Evolutionary conservation across 2,329 filamentous ascomycete species (phyloP), one percentile per base, ranked within the genome.

Genomic region (Neonectria punicea): DNA sequence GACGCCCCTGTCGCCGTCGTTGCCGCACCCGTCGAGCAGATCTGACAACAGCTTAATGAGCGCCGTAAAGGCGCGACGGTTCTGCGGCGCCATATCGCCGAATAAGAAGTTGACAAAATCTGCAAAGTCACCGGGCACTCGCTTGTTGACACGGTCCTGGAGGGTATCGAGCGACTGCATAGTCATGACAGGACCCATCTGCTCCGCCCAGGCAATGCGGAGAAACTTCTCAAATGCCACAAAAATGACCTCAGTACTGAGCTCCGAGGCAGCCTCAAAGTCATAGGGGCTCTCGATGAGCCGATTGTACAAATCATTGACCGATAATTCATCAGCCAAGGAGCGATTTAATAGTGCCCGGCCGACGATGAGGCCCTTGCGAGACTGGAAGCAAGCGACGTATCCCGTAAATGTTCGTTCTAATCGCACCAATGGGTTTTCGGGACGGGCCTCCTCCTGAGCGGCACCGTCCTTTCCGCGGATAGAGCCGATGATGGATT

Each of bases 161-260:
- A 98, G 84, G 2, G 89, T 88, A 61, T 91, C 87, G 41, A 98
- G 84, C 5, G 89, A 86, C 51, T 91, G 85, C 57, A 88, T 85
- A 1, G 92, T 89, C 77, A 98, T 89, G 60, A 98, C 88, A 3
- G 93, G 89, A 0, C 95, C 95, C 85, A 98, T 94, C 72, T 93
- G 91, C 69, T 95, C 92, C 64, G 87, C 90, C 95, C 95, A 98
- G 13, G 93, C 94, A 67, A 94, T 90, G 63, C 89, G 90, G 65
- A 98, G 82, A 72, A 98, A 98, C 67, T 97, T 98, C 77, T 98
- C 94, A 76, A 98, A 98, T 0, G 94, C 92, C 28, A 92, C 92
- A 75, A 98, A 97, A 5, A 98, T 86, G 20, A 95, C 90, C 74
- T 98, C 94, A 9, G 95, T 89, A 3, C 90, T 87, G 9, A 93